These are phyloP conservation scores for Euphorbia corollata DNA, from an alignment of 441 rosid genomes.

Conservation along the genomic window DNA sequence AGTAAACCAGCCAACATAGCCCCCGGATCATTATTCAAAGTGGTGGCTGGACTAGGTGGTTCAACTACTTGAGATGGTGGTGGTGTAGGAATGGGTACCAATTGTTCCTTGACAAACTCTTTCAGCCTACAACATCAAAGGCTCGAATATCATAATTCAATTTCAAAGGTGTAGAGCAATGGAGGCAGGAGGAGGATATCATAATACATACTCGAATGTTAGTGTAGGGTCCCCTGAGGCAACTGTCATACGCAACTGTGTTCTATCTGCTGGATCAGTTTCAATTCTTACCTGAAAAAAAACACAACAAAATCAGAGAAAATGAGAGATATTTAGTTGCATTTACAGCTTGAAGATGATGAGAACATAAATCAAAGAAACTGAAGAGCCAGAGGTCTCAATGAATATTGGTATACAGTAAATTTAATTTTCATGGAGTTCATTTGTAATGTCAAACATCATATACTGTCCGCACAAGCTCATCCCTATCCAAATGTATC, in stretches of 20 bases:
- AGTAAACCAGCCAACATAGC: constrained; percentile 82
- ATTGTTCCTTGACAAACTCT: constrained; percentile 86
- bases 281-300: constrained; percentile 75
- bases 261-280: constrained; percentile 97
- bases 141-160: constrained; percentile 12
- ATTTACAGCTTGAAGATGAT: too few relatives aligned
- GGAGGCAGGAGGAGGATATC: too few relatives aligned
- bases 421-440: too few relatives aligned
- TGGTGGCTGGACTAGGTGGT: constrained; percentile 35
- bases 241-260: constrained; percentile 92
- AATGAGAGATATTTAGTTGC: too few relatives aligned
- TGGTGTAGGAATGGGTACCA: constrained; percentile 50
- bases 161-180: neutral
- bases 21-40: constrained; percentile 58
- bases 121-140: constrained; percentile 58
- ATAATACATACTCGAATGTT: constrained; percentile 66
- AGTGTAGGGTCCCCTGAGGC: constrained; percentile 77
- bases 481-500: too few relatives aligned
- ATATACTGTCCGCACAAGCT: too few relatives aligned
- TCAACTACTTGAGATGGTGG: constrained; percentile 39
- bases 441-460: too few relatives aligned
- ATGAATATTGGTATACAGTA: too few relatives aligned
- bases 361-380: too few relatives aligned
- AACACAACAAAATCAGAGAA: too few relatives aligned
- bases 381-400: too few relatives aligned